These are phyloP conservation scores for Mycosphaerella sp. DNA, from an alignment of 2,329 filamentous ascomycete species.

Conservation along the genomic window DNA sequence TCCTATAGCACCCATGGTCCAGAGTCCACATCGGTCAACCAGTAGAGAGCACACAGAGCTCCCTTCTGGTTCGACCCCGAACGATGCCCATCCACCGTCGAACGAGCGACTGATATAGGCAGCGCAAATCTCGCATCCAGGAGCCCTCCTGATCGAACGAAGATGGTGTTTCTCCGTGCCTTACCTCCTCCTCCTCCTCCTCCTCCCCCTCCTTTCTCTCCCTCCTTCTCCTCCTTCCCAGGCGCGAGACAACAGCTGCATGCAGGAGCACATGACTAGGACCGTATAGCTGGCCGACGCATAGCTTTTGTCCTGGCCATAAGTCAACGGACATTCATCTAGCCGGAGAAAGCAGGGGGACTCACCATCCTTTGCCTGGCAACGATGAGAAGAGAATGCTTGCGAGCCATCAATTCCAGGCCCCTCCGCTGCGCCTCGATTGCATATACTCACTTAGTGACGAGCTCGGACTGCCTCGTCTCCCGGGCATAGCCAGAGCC, in stretches of 20 bases:
- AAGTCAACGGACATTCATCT: not conserved
- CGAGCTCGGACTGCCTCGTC: conserved; percentile 46
- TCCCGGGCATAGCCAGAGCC: conserved; percentile 46
- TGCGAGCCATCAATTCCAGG: conserved; percentile 53
- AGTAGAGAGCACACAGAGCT: not conserved
- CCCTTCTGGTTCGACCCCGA: not conserved
- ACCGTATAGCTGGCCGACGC: conserved; percentile 22
- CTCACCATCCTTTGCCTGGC: conserved; percentile 41
- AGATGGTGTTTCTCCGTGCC: not conserved
- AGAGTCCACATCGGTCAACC: not conserved
- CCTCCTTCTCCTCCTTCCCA: too few relatives aligned
- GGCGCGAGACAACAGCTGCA: not conserved
- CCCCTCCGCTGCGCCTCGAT: conserved; percentile 51
- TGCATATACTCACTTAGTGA: conserved; percentile 55
- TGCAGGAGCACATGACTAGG: conserved; percentile 14
- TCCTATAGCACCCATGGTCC: not conserved
- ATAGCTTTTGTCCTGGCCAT: conserved; percentile 24
- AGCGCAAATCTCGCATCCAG: not conserved
- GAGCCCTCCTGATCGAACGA: not conserved
- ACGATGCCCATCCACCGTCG: not conserved
- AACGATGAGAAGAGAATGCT: conserved; percentile 53
- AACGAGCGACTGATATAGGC: not conserved
- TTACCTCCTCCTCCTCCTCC: not conserved
- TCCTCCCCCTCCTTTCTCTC: not conserved
- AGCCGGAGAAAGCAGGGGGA: not conserved